Base-by-base conservation (phyloP, 2,329 filamentous ascomycete species). In the Achaetomium macrosporum region DNA sequence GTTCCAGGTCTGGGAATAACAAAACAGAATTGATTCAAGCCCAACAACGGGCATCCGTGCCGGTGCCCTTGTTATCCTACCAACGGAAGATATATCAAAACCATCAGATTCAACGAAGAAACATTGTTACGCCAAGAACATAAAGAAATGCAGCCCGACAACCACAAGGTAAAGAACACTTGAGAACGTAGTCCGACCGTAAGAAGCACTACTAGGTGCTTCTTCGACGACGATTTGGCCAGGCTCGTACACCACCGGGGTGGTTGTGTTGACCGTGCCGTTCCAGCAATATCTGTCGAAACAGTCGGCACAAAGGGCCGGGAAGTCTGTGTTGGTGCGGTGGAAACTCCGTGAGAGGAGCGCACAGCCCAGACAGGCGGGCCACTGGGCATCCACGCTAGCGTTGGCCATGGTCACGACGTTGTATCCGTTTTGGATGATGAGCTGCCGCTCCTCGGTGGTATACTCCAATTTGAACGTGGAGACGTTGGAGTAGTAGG, bases 221-320 rank as follows among this genome's bases (percentile, higher is more conserved):
- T n/a, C n/a, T n/a, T n/a, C 8, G 13, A n/a, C 10, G 1, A 47
- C 44, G 33, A 47, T 47, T 31, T 39, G 44, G 25, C 17, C 17
- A 37, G 44, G 44, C 16, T 47, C 44, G 44, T 47, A 47, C 17
- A 36, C 33, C 17, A 43, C 37, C 9, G 54, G 52, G 50, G 62
- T 53, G 48, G 16, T n/a, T 17, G 57, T 53, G 54, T 67, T 63
- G 16, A 66, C 47, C 0, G 81, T 87, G n/a, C 93, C 93, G 66
- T 96, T 81, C 92, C 93, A 99, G 78, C 93, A 99, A 73, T 96
- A 96, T 19, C 74, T 70, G 11, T 74, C 59, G 69, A 96, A 96
- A 73, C 93, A 99, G 47, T 77, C 65, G 41, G 72, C 75, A 73
- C 93, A 99, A 10, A 81, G 82, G 1, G 78, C 75, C 0, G 92